Conservation (phyloP, 345 rosid species). For the Rhodamnia rubescens region DNA sequence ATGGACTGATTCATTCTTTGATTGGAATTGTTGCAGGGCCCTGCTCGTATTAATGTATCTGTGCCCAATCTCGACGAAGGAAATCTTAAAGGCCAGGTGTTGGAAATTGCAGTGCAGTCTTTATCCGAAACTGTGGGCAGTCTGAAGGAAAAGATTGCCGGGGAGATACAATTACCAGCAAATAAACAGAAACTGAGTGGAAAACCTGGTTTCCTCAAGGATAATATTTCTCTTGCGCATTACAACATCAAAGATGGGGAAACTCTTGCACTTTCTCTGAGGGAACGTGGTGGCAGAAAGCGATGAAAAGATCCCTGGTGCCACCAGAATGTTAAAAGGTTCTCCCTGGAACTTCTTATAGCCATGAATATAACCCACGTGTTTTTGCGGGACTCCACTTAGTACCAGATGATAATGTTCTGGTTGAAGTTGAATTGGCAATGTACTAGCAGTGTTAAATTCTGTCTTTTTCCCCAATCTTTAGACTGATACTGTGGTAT, state of each 20-base stretch:
- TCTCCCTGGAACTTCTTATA: neutral
- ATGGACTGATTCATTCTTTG: neutral
- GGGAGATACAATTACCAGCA: constrained; percentile 71
- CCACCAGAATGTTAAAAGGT: constrained; percentile 5
- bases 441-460: constrained; percentile 6
- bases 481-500: constrained; percentile 16
- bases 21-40: constrained; percentile 35
- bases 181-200: constrained; percentile 90
- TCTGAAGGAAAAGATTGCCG: constrained; percentile 89
- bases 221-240: constrained; percentile 76
- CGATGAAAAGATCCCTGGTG: constrained; percentile 27
- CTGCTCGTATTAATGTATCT: constrained; percentile 44
- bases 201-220: constrained; percentile 82
- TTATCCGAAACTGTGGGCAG: constrained; percentile 69
- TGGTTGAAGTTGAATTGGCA: constrained; percentile 3
- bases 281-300: constrained; percentile 90
- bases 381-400: neutral
- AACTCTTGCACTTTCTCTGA: constrained; percentile 43
- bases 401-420: neutral
- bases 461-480: neutral
- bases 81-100: constrained; percentile 53
- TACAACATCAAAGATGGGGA: constrained; percentile 72
- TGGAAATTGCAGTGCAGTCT: constrained; percentile 66
- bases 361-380: neutral
- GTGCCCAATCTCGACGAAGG: constrained; percentile 76